Evolutionary conservation across 768 basidiomycete species (phyloP).

Genomic region (Xerocomellus intermedius): DNA sequence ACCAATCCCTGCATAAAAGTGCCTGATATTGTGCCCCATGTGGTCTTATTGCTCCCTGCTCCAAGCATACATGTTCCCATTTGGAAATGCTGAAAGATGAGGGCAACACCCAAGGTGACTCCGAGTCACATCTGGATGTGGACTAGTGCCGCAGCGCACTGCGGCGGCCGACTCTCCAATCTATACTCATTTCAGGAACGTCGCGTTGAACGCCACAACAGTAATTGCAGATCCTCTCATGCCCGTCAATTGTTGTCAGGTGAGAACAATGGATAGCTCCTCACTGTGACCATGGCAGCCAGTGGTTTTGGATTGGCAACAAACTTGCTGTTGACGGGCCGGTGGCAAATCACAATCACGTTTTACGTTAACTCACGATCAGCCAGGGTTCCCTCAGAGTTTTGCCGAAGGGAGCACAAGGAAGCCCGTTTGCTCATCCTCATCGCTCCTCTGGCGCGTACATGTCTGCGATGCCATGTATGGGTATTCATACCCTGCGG

Average conservation of each 20-base stretch:
- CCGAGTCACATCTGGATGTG: background rate
- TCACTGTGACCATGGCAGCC: slow-evolving; percentile 1
- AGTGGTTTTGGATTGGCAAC: background rate
- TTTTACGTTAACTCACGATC: background rate
- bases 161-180: background rate
- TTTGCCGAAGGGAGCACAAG: background rate
- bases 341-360: background rate
- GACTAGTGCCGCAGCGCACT: background rate
- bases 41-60: background rate
- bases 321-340: background rate
- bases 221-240: background rate
- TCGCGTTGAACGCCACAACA: background rate
- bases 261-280: background rate
- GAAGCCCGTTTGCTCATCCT: background rate
- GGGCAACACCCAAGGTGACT: background rate
- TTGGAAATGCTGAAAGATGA: background rate
- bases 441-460: background rate
- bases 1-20: background rate
- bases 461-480: background rate
- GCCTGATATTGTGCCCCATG: background rate
- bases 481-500: background rate
- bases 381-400: background rate
- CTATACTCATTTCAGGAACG: background rate
- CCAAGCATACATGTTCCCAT: background rate
- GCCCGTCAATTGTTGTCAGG: background rate